A percentile compares a stretch with the other conserved stretches of the same genome.
phyloP scores from a whole-genome alignment of 805 yeast species.

The Saturnispora quitensis region DNA sequence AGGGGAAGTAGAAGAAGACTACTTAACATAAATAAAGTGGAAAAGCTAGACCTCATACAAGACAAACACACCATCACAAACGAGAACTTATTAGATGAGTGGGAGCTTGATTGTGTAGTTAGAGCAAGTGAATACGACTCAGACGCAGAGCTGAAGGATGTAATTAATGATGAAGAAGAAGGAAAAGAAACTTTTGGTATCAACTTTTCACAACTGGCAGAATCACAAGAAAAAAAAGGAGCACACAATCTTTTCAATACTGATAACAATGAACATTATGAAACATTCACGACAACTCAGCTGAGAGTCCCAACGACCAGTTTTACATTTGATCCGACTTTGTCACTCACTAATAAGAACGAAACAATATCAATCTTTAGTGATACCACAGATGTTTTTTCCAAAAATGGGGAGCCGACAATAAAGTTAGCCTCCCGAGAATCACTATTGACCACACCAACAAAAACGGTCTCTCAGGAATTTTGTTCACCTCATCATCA shows the following conservation, averaged over 20 bases:
- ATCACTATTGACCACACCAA: neutral
- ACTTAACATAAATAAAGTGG: neutral
- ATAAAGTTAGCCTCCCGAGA: neutral
- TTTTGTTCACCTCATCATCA: conserved; percentile 32
- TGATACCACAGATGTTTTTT: conserved; percentile 1
- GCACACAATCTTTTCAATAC: neutral
- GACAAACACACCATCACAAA: conserved; percentile 13
- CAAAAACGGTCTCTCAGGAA: neutral
- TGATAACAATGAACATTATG: neutral
- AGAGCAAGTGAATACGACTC: conserved; percentile 13
- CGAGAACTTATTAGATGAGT: conserved; percentile 7
- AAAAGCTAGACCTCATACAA: conserved; percentile 1
- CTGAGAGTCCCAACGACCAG: neutral
- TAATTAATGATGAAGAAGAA: conserved; percentile 12
- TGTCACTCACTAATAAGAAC: neutral
- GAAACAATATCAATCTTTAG: conserved; percentile 3
- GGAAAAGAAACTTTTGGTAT: conserved; percentile 23
- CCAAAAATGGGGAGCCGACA: neutral
- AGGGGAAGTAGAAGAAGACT: neutral
- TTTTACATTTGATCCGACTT: conserved; percentile 3
- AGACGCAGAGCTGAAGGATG: conserved; percentile 10
- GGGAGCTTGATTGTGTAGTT: conserved; percentile 14
- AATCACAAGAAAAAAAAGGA: neutral
- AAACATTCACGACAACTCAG: neutral
- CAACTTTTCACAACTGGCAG: conserved; percentile 1